phyloP scores from a whole-genome alignment of 2,329 filamentous ascomycete genomes.

The Curvularia eragrostidis region DNA sequence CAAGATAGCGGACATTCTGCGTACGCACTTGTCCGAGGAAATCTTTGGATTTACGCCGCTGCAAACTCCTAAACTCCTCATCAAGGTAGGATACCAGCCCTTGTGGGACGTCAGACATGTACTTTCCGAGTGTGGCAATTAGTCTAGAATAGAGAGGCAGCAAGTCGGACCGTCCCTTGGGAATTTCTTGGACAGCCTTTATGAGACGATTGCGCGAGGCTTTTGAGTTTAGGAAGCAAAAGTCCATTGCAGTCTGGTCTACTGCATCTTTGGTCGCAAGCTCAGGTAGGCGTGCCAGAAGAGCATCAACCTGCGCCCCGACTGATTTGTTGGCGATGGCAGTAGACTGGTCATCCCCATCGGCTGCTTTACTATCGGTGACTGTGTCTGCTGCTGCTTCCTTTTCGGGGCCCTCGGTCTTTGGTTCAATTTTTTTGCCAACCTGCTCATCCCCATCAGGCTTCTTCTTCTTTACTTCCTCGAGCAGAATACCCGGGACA shows the following conservation, averaged over 20 bases:
- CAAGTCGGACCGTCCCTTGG: constrained; percentile 90
- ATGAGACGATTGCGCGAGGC: constrained; percentile 93
- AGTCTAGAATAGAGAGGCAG: constrained; percentile 91
- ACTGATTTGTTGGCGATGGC: constrained; percentile 97
- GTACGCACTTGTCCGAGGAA: constrained; percentile 93
- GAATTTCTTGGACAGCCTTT: constrained; percentile 92
- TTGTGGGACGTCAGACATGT: constrained; percentile 93
- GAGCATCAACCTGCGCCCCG: constrained; percentile 91
- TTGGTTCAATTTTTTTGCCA: constrained; percentile 71
- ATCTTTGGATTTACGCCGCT: constrained; percentile 96
- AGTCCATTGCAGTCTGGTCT: constrained; percentile 92
- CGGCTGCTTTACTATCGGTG: constrained; percentile 59
- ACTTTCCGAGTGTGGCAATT: constrained; percentile 89
- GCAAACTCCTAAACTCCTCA: constrained; percentile 94
- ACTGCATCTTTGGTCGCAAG: constrained; percentile 89
- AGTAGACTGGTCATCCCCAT: constrained; percentile 83
- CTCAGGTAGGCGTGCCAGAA: constrained; percentile 87
- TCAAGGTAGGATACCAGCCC: constrained; percentile 91
- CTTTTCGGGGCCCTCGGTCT: constrained; percentile 50
- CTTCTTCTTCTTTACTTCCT: constrained; percentile 96
- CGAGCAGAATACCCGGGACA: constrained; percentile 89
- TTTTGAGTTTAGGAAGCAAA: constrained; percentile 98
- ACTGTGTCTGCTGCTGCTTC: constrained; percentile 56
- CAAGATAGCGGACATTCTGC: constrained; percentile 95
- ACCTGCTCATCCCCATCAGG: constrained; percentile 79